Evolutionary conservation across 306 rosid species (phyloP), one percentile per base, ranked within the genome.

Genomic region (Cyamopsis tetragonoloba): DNA sequence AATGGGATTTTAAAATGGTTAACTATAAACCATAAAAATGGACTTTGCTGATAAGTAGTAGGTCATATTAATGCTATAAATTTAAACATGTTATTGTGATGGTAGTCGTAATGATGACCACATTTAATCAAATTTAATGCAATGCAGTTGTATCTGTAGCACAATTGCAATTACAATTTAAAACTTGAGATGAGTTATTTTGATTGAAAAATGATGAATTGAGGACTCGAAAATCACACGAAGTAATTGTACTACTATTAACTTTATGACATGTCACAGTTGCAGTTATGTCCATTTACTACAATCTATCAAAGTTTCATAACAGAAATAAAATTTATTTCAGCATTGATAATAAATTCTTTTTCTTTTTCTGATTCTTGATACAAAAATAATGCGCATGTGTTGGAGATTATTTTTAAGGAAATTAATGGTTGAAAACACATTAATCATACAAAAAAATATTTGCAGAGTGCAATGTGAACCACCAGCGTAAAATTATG

Each of bases 281-380:
- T 38, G 73, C 73, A 6, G 73, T 53, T 39, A 37, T 39, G 42
- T 26, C 31, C 28, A 10, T 55, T 54, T 68, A 22, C 42, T 68
- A 54, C 64, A 54, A 53, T 17, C 38, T 4, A 7, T 35, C 9
- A 46, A 46, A 48, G 56, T 31, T 48, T 34, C 47, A 12, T 6
- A 5, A 7, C 4, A 30, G 31, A 22, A 67, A 55, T 53, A 12
- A 30, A 65, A 30, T 68, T 13, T 55, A 30, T 68, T 13, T 55
- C 65, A 54, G 34, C 62, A n/a, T 49, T 6, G 3, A 1, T 27
- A 35, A 20, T 34, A 24, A 66, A 47, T 47, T 48, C 19, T 11
- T 7, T 32, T 0, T 22, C 38, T 26, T 7, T 19, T 19, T 3
- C 48, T n/a, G 4, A 32, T 17, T 14, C 62, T 56, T 56, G 14